A percentile compares a stretch with the other conserved stretches of the same genome.
These are phyloP conservation scores for Nigrograna mackinnonii DNA, from an alignment of 2,329 filamentous ascomycete genomes.

Conservation along the genomic window DNA sequence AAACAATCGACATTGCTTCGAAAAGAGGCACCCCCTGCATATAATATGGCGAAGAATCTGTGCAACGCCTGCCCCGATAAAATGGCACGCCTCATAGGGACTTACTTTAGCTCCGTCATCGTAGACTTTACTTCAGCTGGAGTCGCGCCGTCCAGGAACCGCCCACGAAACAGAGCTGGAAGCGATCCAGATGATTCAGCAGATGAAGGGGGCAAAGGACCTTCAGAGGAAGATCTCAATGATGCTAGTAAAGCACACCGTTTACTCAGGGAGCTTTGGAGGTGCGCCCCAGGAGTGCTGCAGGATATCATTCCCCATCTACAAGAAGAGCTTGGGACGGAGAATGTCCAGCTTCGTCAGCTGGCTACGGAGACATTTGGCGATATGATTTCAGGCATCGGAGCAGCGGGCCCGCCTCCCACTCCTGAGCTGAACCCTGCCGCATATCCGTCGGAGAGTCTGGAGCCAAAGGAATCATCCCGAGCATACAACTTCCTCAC, in stretches of 20 bases:
- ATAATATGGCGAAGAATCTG: slow-evolving; percentile 94
- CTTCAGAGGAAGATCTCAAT: slow-evolving; percentile 81
- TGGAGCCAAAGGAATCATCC: slow-evolving; percentile 41
- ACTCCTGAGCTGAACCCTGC: slow-evolving; percentile 74
- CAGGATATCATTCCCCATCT: slow-evolving; percentile 93
- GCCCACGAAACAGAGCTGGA: slow-evolving; percentile 23
- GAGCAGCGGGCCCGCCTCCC: slow-evolving; percentile 82
- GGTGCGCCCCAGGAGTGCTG: slow-evolving; percentile 83
- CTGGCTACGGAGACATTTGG: slow-evolving; percentile 93
- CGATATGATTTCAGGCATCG: slow-evolving; percentile 92
- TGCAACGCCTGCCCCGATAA: slow-evolving; percentile 89
- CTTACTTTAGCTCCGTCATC: slow-evolving; percentile 97
- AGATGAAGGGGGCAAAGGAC: slow-evolving; percentile 57
- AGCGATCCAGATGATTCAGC: slow-evolving; percentile 45
- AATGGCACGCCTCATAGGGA: slow-evolving; percentile 91
- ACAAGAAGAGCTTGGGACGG: slow-evolving; percentile 87
- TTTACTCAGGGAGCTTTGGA: slow-evolving; percentile 90
- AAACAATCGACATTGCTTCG: slow-evolving; percentile 82
- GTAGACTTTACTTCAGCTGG: slow-evolving; percentile 73
- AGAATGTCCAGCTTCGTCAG: slow-evolving; percentile 82
- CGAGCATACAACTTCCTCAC: slow-evolving; percentile 66
- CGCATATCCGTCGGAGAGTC: slow-evolving; percentile 77
- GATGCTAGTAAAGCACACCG: slow-evolving; percentile 89
- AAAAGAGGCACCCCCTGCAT: slow-evolving; percentile 88
- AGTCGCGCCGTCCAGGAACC: slow-evolving; percentile 42